Base-by-base conservation (phyloP, 1,284 basidiomycete species). In the Tilletia walkeri region DNA sequence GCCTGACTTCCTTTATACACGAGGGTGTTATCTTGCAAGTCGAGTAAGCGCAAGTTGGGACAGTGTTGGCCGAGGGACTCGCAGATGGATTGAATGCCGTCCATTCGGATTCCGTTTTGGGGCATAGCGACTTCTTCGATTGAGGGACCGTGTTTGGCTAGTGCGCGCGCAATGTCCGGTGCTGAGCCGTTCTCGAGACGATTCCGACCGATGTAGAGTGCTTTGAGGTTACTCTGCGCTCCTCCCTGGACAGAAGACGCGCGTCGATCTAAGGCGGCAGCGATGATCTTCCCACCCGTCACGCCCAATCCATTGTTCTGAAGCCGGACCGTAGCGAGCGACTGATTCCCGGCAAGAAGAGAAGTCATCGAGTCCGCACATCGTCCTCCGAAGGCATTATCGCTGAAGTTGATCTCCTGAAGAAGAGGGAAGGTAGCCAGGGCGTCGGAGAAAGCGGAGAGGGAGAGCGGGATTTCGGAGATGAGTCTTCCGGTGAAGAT, bases 271-370 rank as follows among this genome's bases (percentile, higher is more conserved):
- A 99, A 86, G 12, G 96, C 96, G 68, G 90, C 87, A 50, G 96
- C 93, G 76, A 99, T 89, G 78, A 92, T 90, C 24, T 86, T 87
- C 50, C 95, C 96, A 38, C 95, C 96, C 10, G 89, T 89, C 30
- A 93, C 91, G n/a, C 96, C 96, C 48, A 99, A 89, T 47, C 95
- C 95, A 85, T 98, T 99, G 87, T 99, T 99, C 85, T 93, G 96
- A 74, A 99, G 89, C 81, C 91, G 92, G 82, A 99, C 89, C 70
- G 93, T 87, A 89, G 90, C 84, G 93, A 95, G 78, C 89, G 86
- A 68, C 73, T 73, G 80, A 73, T 78, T 81, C 69, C 76, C 73
- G 16, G 73, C 78, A 69, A 81, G 73, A 86, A 96, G 92, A 59
- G 91, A 90, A 65, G 95, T 93, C 86, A 99, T 92, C 56, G 95